Base-by-base conservation (phyloP, 2,329 filamentous ascomycete genomes). In the Dactylella cylindrospora region DNA sequence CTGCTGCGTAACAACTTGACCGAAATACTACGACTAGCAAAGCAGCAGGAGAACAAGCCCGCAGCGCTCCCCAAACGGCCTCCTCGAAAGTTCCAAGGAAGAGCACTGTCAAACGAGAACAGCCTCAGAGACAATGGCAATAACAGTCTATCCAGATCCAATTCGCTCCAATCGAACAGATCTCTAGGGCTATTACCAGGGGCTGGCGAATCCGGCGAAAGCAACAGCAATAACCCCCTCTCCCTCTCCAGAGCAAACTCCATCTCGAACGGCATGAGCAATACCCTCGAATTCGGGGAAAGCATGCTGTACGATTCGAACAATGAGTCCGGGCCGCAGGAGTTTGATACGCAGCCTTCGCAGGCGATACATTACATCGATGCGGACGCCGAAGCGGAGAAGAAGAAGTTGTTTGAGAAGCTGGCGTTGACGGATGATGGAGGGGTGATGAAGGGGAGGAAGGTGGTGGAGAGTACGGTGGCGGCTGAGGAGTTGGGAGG, bases 221-320 rank as follows among this genome's bases (percentile, higher is more conserved):
- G 44, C 9, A 20, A 47, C 23, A 47, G 46, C 13, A 38, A 17
- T 22, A 54, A 54, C 8, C n/a, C n/a, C n/a, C 32, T 39, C 2
- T 40, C 57, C 2, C 57, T 62, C 32, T 49, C 57, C 6, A 43
- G 57, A 1, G 38, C 49, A 7, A 54, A 36, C 13, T 54, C 50
- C 5, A 39, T 49, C n/a, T 49, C 49, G 3, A 5, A 54, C n/a
- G 50, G 44, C n/a, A 12, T 38, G 9, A 19, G 15, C 19, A 54
- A 50, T 25, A 49, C 32, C 38, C 43, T 62, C 7, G 57, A 62
- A 15, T 62, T 62, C 36, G 57, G 49, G 12, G 57, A 62, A 28
- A 62, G 49, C n/a, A 62, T 62, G 57, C 17, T 62, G 20, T 62
- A 62, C 35, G 57, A 62, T 17, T 62, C 57, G 12, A 51, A 60